Evolutionary conservation across 2,329 filamentous ascomycete genomes (phyloP).

Genomic region (Grosmannia huntii): DNA sequence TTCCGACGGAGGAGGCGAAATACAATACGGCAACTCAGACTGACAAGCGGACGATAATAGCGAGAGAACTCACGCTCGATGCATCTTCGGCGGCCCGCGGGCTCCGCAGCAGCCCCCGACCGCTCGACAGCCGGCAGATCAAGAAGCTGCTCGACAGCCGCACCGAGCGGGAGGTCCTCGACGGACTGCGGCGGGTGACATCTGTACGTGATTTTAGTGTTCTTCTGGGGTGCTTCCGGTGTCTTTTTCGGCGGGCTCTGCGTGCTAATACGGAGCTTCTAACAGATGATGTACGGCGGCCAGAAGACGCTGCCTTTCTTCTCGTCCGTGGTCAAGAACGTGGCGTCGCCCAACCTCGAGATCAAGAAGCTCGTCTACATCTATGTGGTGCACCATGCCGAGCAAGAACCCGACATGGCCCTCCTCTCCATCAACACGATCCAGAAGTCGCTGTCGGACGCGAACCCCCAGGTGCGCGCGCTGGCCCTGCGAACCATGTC

Average conservation of each 20-base stretch:
- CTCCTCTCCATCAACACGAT: constrained; percentile 97
- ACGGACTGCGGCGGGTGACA: constrained; percentile 79
- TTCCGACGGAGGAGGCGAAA: neutral
- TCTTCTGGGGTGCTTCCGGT: neutral
- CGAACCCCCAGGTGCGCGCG: constrained; percentile 79
- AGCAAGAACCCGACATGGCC: constrained; percentile 88
- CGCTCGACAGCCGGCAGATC: constrained; percentile 68
- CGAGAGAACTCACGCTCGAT: constrained; percentile 93
- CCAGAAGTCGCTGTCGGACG: constrained; percentile 90
- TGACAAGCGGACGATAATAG: constrained; percentile 29
- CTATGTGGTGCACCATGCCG: constrained; percentile 92
- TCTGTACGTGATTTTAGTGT: constrained; percentile 45
- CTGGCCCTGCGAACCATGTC: constrained; percentile 95
- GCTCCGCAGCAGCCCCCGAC: constrained; percentile 43
- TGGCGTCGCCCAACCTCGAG: constrained; percentile 83
- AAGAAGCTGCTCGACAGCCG: constrained; percentile 92
- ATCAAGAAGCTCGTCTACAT: constrained; percentile 99
- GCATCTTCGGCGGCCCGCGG: constrained; percentile 78
- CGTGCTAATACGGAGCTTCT: neutral
- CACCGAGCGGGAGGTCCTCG: constrained; percentile 82
- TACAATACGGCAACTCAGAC: neutral
- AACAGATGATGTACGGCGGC: constrained; percentile 85
- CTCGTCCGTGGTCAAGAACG: constrained; percentile 96
- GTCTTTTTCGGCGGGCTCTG: neutral
- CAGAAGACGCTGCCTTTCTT: constrained; percentile 87